A percentile compares a stretch with the other conserved stretches of the same genome.
Conservation (phyloP, 2,329 filamentous ascomycete genomes). For the Leptographium flavum region DNA sequence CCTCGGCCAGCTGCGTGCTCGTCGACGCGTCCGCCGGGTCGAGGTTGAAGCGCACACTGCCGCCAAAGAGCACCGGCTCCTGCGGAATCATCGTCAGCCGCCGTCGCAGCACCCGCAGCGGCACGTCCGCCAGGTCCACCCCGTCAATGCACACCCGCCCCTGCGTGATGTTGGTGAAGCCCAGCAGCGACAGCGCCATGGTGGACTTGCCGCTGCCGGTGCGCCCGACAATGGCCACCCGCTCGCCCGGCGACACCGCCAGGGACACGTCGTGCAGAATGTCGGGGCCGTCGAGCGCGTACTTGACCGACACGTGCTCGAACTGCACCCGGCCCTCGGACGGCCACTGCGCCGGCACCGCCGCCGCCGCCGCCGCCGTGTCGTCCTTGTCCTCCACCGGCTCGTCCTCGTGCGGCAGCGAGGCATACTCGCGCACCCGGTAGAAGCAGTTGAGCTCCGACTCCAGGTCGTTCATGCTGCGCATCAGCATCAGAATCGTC, state of each 20-base stretch:
- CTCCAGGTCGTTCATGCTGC: slow-evolving; percentile 40
- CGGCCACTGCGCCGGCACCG: slow-evolving; percentile 15
- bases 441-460: slow-evolving; percentile 37
- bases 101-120: slow-evolving; percentile 19
- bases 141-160: slow-evolving; percentile 22
- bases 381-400: slow-evolving; percentile 6
- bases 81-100: slow-evolving; percentile 25
- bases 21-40: slow-evolving; percentile 47
- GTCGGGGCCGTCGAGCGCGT: slow-evolving; percentile 15
- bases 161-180: slow-evolving; percentile 19
- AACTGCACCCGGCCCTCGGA: slow-evolving; percentile 15
- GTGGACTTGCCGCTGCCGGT: slow-evolving; percentile 57
- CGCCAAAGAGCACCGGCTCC: slow-evolving; percentile 22
- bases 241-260: slow-evolving; percentile 35
- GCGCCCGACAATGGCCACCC: slow-evolving; percentile 51
- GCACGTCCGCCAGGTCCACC: slow-evolving; percentile 19
- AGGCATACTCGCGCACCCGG: slow-evolving; percentile 18
- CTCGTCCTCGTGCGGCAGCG: slow-evolving; percentile 16
- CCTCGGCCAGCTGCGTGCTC: slow-evolving; percentile 38
- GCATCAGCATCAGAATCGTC: slow-evolving; percentile 36
- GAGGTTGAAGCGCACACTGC: slow-evolving; percentile 37
- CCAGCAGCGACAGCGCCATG: slow-evolving; percentile 18
- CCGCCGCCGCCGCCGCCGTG: background rate
- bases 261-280: slow-evolving; percentile 17
- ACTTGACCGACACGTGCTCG: slow-evolving; percentile 15